Evolutionary conservation across 2,329 filamentous ascomycete species (phyloP).

Genomic region (Westerdykella aurantiaca): DNA sequence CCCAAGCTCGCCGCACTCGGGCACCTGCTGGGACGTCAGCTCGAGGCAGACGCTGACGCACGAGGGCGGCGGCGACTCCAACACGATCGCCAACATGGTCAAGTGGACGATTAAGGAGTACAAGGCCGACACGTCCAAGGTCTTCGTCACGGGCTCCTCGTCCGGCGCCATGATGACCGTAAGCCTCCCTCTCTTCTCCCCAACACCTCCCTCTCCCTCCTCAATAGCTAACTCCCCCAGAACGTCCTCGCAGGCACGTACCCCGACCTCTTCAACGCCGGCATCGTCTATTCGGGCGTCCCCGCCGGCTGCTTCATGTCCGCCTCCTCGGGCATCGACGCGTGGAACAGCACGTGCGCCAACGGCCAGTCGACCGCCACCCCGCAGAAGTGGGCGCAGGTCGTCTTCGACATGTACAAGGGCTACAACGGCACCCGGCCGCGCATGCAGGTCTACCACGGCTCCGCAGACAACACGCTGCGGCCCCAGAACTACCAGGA

Average conservation of each 20-base stretch:
- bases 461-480: slow-evolving; percentile 47
- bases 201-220: no score
- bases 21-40: slow-evolving; percentile 56
- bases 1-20: slow-evolving; percentile 49
- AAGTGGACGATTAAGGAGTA: slow-evolving; percentile 49
- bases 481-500: slow-evolving; percentile 53
- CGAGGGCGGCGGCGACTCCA: slow-evolving; percentile 53
- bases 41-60: slow-evolving; percentile 51
- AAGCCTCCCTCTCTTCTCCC: slow-evolving; percentile 5
- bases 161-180: slow-evolving; percentile 54
- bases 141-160: slow-evolving; percentile 52
- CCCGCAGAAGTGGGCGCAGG: slow-evolving; percentile 40
- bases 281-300: slow-evolving; percentile 49
- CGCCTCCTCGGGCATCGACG: slow-evolving; percentile 37
- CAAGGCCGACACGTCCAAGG: slow-evolving; percentile 45
- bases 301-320: slow-evolving; percentile 51
- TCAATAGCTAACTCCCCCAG: slow-evolving; percentile 10
- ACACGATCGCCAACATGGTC: slow-evolving; percentile 56
- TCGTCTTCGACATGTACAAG: slow-evolving; percentile 40
- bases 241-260: slow-evolving; percentile 49
- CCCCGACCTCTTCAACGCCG: slow-evolving; percentile 51
- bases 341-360: slow-evolving; percentile 51
- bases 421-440: slow-evolving; percentile 48
- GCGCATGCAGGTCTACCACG: slow-evolving; percentile 56
- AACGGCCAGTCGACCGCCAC: slow-evolving; percentile 44